Conservation (phyloP, 2,329 filamentous ascomycete species). For the Aspergillus phoenicis region DNA sequence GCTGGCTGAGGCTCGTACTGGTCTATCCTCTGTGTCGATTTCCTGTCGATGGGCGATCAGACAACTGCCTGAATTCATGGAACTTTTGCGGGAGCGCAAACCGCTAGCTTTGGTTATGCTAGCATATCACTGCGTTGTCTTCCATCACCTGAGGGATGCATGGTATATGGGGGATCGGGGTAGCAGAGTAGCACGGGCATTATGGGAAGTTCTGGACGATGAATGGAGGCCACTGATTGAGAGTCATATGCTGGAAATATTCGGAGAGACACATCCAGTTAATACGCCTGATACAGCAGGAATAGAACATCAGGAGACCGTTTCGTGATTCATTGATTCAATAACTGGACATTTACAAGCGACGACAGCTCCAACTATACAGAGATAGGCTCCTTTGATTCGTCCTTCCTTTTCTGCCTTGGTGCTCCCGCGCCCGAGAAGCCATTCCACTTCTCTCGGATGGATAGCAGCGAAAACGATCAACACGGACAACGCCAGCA, state of each 20-base stretch:
- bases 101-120: slow-evolving; percentile 57
- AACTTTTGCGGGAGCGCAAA: slow-evolving; percentile 40
- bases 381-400: slow-evolving; percentile 11
- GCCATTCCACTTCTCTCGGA: slow-evolving; percentile 29
- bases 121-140: slow-evolving; percentile 63
- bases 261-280: slow-evolving; percentile 26
- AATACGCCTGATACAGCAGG: background rate
- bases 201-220: slow-evolving; percentile 43
- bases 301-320: background rate
- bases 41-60: slow-evolving; percentile 43
- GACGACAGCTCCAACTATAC: slow-evolving; percentile 7
- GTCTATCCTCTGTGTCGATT: slow-evolving; percentile 57
- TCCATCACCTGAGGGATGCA: slow-evolving; percentile 57
- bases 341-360: background rate
- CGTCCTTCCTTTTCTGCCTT: slow-evolving; percentile 22
- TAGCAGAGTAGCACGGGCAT: slow-evolving; percentile 65
- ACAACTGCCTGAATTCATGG: slow-evolving; percentile 37
- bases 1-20: slow-evolving; percentile 27
- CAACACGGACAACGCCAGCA: slow-evolving; percentile 33
- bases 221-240: slow-evolving; percentile 34
- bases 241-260: slow-evolving; percentile 35
- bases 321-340: background rate
- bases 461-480: slow-evolving; percentile 27
- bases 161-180: slow-evolving; percentile 73
- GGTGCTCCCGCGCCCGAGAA: slow-evolving; percentile 20